Conservation (phyloP, 208 protist genomes). For the Crithidia thermophila region DNA sequence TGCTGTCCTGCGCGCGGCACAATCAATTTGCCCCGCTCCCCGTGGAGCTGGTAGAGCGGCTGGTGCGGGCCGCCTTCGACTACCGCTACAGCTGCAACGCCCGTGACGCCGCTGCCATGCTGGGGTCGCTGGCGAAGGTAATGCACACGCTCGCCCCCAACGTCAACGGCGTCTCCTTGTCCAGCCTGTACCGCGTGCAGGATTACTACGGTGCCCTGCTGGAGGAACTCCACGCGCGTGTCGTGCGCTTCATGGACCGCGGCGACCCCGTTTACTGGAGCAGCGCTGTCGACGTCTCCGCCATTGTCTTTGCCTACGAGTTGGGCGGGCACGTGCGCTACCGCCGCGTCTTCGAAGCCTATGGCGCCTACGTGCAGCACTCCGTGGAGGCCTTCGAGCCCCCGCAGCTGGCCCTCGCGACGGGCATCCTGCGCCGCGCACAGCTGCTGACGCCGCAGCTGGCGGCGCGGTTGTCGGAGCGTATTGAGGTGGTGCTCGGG, state of each 20-base stretch:
- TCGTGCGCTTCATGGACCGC: conserved; percentile 58
- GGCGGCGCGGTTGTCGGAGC: conserved; percentile 46
- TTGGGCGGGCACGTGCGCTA: conserved; percentile 71
- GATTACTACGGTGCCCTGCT: conserved; percentile 65
- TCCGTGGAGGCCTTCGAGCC: conserved; percentile 60
- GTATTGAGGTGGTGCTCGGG: conserved; percentile 72
- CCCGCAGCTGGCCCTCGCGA: conserved; percentile 77
- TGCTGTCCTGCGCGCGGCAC: conserved; percentile 59
- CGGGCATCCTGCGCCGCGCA: conserved; percentile 79
- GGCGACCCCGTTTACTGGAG: conserved; percentile 52
- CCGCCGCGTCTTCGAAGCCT: conserved; percentile 60
- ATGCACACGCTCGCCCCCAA: conserved; percentile 44
- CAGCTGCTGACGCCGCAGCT: conserved; percentile 66
- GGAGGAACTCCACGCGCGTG: conserved; percentile 64
- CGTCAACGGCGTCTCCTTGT: conserved; percentile 40
- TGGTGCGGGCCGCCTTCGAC: conserved; percentile 47
- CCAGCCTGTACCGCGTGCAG: conserved; percentile 49
- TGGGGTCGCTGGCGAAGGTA: conserved; percentile 56
- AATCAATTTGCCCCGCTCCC: conserved; percentile 61
- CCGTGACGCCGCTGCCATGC: conserved; percentile 49
- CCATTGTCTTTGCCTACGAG: conserved; percentile 84
- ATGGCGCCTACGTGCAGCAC: conserved; percentile 55
- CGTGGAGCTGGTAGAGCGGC: conserved; percentile 50
- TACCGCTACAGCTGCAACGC: conserved; percentile 52
- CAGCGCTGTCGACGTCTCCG: conserved; percentile 58